These are phyloP conservation scores for Venturia nashicola DNA, from an alignment of 2,329 filamentous ascomycete species.

Conservation along the genomic window DNA sequence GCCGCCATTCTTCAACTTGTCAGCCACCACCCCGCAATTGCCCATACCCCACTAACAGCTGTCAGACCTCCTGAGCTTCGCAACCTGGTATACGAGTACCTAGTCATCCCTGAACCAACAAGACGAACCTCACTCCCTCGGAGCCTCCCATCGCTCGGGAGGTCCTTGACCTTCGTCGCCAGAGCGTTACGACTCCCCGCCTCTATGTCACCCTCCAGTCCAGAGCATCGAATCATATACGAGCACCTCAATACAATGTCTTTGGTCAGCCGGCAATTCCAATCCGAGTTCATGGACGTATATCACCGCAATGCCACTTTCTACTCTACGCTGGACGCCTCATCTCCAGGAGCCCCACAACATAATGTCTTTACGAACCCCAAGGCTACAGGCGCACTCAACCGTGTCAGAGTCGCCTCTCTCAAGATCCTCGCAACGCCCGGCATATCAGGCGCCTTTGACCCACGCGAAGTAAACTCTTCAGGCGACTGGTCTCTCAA, in stretches of 20 bases:
- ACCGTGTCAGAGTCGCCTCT: not conserved
- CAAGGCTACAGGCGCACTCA: not conserved
- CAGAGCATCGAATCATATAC: not conserved
- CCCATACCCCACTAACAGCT: not conserved
- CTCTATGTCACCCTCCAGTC: not conserved
- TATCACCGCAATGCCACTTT: slow-evolving; percentile 1
- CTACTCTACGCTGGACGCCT: slow-evolving; percentile 7
- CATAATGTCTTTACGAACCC: not conserved
- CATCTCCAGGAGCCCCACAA: not conserved
- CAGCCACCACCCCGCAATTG: not conserved
- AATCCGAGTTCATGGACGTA: slow-evolving; percentile 5
- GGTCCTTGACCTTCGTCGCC: not conserved
- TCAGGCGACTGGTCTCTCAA: slow-evolving; percentile 5
- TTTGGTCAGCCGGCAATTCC: slow-evolving; percentile 3
- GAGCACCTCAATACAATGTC: not conserved
- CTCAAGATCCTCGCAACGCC: slow-evolving; percentile 8
- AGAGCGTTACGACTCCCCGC: not conserved
- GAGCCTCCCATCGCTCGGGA: not conserved
- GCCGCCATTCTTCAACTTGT: not conserved
- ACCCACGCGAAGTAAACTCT: slow-evolving; percentile 4
- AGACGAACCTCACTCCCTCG: not conserved
- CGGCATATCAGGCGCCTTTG: slow-evolving; percentile 8
- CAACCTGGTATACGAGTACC: slow-evolving; percentile 6
- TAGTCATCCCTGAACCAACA: not conserved
- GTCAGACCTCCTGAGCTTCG: slow-evolving; percentile 9